These are phyloP conservation scores for Fraxinus paxiana DNA, from an alignment of 305 asterid genomes.

Conservation along the genomic window DNA sequence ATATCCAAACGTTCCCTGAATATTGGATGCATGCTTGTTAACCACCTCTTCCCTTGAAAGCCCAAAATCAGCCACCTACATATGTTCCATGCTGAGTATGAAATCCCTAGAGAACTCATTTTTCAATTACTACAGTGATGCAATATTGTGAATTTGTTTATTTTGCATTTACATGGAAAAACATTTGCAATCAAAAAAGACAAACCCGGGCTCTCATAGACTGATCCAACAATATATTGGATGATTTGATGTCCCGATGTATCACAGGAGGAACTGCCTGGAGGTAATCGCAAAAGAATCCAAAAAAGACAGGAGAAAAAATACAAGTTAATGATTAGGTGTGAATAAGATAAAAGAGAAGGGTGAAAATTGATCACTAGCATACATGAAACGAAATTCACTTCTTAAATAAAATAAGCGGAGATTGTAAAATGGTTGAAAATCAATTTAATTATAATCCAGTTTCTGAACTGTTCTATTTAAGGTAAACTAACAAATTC, in stretches of 20 bases:
- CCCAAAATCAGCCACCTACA: conserved; percentile 84
- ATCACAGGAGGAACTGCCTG: conserved; percentile 94
- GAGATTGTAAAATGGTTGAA: not conserved
- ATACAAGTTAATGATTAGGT: conserved; percentile 13
- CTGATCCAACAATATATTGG: conserved; percentile 78
- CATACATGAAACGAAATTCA: not conserved
- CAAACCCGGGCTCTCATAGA: conserved; percentile 82
- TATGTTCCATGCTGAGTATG: conserved; percentile 14
- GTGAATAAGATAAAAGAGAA: not conserved
- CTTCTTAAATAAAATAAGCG: not conserved
- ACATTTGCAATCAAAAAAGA: conserved; percentile 15
- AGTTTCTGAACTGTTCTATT: not conserved
- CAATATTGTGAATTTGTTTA: not conserved
- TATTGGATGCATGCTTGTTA: conserved; percentile 53
- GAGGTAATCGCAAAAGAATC: conserved; percentile 18
- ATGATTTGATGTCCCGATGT: conserved; percentile 86
- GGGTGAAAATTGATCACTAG: not conserved
- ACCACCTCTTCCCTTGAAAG: conserved; percentile 84
- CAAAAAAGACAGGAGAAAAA: not conserved
- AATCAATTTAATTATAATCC: not conserved
- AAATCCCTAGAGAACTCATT: conserved; percentile 5
- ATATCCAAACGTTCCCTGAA: conserved; percentile 82
- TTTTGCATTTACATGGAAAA: not conserved
- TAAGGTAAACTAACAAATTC: not conserved
- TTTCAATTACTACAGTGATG: not conserved